Evolutionary conservation across 805 yeast species (phyloP).

Genomic region (Grigorovia transvaalensis): DNA sequence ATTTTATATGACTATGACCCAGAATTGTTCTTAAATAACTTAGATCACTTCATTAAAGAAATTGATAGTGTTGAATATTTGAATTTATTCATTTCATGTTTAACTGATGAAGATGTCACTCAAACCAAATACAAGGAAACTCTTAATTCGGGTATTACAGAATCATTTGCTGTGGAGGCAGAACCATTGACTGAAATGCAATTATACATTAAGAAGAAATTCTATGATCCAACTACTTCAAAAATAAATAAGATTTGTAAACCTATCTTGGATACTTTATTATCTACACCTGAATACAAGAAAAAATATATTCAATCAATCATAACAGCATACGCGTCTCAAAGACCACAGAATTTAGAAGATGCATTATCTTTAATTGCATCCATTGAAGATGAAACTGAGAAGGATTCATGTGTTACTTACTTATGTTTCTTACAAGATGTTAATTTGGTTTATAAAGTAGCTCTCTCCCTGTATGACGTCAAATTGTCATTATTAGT

Average conservation of each 20-base stretch:
- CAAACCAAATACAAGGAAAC: slow-evolving; percentile 78
- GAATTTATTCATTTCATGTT: slow-evolving; percentile 78
- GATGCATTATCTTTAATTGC: slow-evolving; percentile 63
- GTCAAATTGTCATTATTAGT: slow-evolving; percentile 68
- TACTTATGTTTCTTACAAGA: slow-evolving; percentile 88
- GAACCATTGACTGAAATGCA: slow-evolving; percentile 30
- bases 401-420: slow-evolving; percentile 56
- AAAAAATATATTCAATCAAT: slow-evolving; percentile 60
- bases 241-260: slow-evolving; percentile 74
- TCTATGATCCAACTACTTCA: slow-evolving; percentile 33
- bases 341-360: slow-evolving; percentile 73
- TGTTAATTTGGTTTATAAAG: slow-evolving; percentile 69
- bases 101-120: slow-evolving; percentile 79
- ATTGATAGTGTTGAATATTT: slow-evolving; percentile 63
- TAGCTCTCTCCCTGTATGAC: slow-evolving; percentile 74
- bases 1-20: slow-evolving; percentile 83
- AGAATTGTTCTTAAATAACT: slow-evolving; percentile 47
- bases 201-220: slow-evolving; percentile 33
- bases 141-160: slow-evolving; percentile 20
- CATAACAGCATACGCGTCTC: slow-evolving; percentile 86
- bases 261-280: slow-evolving; percentile 48
- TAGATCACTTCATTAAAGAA: slow-evolving; percentile 60
- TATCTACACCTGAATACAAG: slow-evolving; percentile 38
- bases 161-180: slow-evolving; percentile 22
- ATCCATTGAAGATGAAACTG: slow-evolving; percentile 36